Conservation (phyloP, 768 basidiomycete genomes). For the Tricholoma bakamatsutake region DNA sequence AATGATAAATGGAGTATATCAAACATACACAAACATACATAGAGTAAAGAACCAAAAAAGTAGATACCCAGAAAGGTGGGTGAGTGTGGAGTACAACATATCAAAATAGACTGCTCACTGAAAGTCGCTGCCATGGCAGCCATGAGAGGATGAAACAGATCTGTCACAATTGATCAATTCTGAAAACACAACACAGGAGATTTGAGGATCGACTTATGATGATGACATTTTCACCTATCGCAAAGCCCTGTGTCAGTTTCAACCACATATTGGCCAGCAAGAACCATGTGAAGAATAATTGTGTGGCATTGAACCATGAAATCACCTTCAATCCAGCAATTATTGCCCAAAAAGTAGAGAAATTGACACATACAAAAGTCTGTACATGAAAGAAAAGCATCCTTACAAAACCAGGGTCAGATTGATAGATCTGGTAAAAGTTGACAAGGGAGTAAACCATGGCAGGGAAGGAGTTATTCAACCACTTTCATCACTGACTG, state of each 20-base stretch:
- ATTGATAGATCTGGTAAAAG: conserved; percentile 85
- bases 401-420: conserved; percentile 79
- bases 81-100: conserved; percentile 3
- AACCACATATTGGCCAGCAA: conserved; percentile 89
- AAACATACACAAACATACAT: conserved; percentile 49
- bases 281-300: conserved; percentile 89
- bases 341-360: too few relatives aligned
- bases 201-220: conserved; percentile 44
- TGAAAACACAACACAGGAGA: neutral
- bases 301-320: conserved; percentile 76
- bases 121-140: conserved; percentile 88
- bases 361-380: conserved; percentile 58
- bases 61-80: conserved; percentile 52
- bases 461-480: conserved; percentile 94
- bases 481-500: conserved; percentile 92
- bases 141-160: conserved; percentile 78
- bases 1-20: neutral
- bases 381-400: conserved; percentile 97
- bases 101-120: conserved; percentile 35
- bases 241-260: conserved; percentile 52
- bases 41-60: conserved; percentile 76
- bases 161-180: conserved; percentile 29
- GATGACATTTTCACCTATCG: conserved; percentile 64
- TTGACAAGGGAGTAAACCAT: conserved; percentile 87
- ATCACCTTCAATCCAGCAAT: too few relatives aligned